These are phyloP conservation scores for Lasiodiplodia sp. DNA, from an alignment of 2,329 filamentous ascomycete species.

Conservation along the genomic window DNA sequence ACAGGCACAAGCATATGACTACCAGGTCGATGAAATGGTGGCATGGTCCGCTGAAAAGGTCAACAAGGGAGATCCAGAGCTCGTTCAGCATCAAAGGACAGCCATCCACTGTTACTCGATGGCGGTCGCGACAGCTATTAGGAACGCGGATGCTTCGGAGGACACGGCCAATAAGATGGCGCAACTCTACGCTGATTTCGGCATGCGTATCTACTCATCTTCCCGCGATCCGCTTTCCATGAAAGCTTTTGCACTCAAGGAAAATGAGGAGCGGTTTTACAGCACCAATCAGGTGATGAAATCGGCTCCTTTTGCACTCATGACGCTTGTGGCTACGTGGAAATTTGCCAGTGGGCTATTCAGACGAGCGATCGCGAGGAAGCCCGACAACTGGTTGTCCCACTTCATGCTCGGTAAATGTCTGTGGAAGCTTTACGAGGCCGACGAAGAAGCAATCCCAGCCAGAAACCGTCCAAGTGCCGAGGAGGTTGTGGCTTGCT, in stretches of 20 bases:
- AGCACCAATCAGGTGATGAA: constrained; percentile 48
- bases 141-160: constrained; percentile 61
- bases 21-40: constrained; percentile 84
- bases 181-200: constrained; percentile 74
- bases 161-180: constrained; percentile 65
- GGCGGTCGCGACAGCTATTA: constrained; percentile 69
- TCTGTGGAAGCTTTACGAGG: constrained; percentile 72
- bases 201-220: constrained; percentile 71
- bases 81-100: constrained; percentile 77
- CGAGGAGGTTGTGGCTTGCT: constrained; percentile 62
- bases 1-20: constrained; percentile 85
- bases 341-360: constrained; percentile 69
- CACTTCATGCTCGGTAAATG: constrained; percentile 76
- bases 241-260: constrained; percentile 67
- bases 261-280: constrained; percentile 67
- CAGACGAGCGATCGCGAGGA: constrained; percentile 63
- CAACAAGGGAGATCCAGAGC: constrained; percentile 79
- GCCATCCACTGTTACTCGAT: constrained; percentile 81
- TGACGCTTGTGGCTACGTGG: constrained; percentile 69
- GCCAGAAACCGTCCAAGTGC: constrained; percentile 44
- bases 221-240: constrained; percentile 72
- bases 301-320: constrained; percentile 62
- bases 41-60: constrained; percentile 91
- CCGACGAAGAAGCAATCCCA: constrained; percentile 47
- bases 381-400: constrained; percentile 70